Evolutionary conservation across 495 filamentous ascomycete species (phyloP).

Genomic region (Bombardia bombarda): DNA sequence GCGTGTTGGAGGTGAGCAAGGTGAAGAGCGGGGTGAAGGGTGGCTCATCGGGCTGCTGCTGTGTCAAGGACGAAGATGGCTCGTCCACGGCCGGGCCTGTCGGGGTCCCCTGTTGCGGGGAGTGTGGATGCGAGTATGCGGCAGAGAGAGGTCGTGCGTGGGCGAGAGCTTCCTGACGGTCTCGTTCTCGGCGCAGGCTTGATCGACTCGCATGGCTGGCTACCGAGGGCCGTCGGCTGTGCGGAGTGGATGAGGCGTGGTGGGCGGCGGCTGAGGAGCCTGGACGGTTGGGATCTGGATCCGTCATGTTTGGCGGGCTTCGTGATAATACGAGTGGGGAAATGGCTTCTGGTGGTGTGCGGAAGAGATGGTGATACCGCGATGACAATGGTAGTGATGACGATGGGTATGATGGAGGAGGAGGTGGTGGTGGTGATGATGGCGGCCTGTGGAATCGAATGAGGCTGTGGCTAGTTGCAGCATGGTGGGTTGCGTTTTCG

Average conservation of each 20-base stretch:
- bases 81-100: constrained; percentile 1
- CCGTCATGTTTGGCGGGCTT: constrained; percentile 11
- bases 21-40: constrained; percentile 60
- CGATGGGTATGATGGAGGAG: neutral
- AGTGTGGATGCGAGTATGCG: constrained; percentile 8
- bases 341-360: neutral
- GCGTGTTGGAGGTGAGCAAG: constrained; percentile 44
- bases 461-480: constrained; percentile 1
- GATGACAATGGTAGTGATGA: neutral
- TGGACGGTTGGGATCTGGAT: constrained; percentile 15
- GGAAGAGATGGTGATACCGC: too few relatives aligned
- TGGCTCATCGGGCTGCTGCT: constrained; percentile 11
- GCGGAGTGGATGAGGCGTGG: constrained; percentile 13
- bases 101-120: constrained; percentile 11
- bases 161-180: constrained; percentile 10
- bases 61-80: neutral
- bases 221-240: constrained; percentile 21
- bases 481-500: constrained; percentile 6
- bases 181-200: constrained; percentile 20
- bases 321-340: neutral
- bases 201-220: constrained; percentile 19
- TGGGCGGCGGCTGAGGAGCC: constrained; percentile 16
- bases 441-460: neutral
- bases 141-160: constrained; percentile 10
- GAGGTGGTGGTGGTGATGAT: neutral